Base-by-base conservation (phyloP, 768 basidiomycete genomes). In the Phanerochaete sordida region DNA sequence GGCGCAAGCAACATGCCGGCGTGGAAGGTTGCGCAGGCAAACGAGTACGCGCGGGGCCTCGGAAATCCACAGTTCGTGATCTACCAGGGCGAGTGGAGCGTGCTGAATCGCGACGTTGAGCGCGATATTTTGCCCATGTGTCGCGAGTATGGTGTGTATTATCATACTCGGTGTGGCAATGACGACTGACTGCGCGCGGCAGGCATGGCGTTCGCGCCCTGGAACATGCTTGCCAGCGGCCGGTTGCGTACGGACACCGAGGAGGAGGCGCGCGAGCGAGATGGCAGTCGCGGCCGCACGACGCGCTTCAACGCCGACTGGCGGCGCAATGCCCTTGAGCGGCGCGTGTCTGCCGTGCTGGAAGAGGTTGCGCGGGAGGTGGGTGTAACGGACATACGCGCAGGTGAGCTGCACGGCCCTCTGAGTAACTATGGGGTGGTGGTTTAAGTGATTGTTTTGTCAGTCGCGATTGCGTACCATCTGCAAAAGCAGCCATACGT, bases 401-500 rank as follows among this genome's bases (percentile, higher is more conserved):
- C 16, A 13, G 43, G 56, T 57, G 30, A 21, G 56, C 30, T 15
- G 3, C 48, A n/a, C 9, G 16, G 28, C n/a, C 27, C 16, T 19
- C 13, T 35, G 15, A 19, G 13, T 5, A 9, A 19, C 1, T n/a
- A 15, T n/a, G 24, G 26, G 37, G 16, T 27, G 6, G 12, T 11
- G 4, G 26, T 37, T 56, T 35, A 56, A n/a, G 16, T 35, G 39
- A 6, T 7, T 33, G 37, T 6, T 16, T 11, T 6, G 1, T 3
- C 54, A 56, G 54, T 56, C 2, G 21, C 28, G 23, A 44, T 56
- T n/a, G 54, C 54, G 11, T 56, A 56, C 58, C 69, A 83, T 12
- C 69, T 84, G 67, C 78, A 81, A 24, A 84, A 83, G 66, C 72
- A 76, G 4, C 76, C 77, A 0, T 79, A 73, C 55, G 78, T 81